These are phyloP conservation scores for Paramecium tetraurelia DNA, from an alignment of 73 alveolate species.

Conservation along the genomic window DNA sequence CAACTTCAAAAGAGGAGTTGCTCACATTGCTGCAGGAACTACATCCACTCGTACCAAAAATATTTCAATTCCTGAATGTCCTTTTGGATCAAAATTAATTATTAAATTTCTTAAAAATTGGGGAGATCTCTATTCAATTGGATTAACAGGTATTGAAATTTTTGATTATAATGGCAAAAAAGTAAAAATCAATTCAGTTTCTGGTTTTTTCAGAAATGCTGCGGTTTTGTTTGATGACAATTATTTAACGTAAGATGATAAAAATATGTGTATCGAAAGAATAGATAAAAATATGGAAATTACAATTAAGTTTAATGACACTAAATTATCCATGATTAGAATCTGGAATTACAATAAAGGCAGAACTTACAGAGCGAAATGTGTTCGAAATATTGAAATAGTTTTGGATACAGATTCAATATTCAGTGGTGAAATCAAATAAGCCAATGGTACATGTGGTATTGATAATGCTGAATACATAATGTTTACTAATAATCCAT, in stretches of 20 bases:
- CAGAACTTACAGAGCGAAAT: conserved; percentile 82
- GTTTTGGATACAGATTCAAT: conserved; percentile 66
- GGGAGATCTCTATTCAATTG: conserved; percentile 81
- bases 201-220: conserved; percentile 65
- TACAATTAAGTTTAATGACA: background rate
- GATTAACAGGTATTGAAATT: conserved; percentile 76
- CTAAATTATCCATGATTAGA: conserved; percentile 75
- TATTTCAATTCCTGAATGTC: conserved; percentile 69
- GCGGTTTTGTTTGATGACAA: conserved; percentile 72
- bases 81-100: conserved; percentile 63
- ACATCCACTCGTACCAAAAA: background rate
- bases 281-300: conserved; percentile 8
- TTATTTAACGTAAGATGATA: conserved; percentile 67
- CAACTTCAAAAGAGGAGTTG: conserved; percentile 36
- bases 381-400: conserved; percentile 72
- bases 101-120: conserved; percentile 66
- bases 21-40: conserved; percentile 45
- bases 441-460: conserved; percentile 78
- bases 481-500: conserved; percentile 73
- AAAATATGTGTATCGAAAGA: conserved; percentile 76
- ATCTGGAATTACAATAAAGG: conserved; percentile 89
- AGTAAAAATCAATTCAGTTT: conserved; percentile 4
- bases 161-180: conserved; percentile 68
- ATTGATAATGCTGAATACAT: conserved; percentile 73
- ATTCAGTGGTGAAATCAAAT: conserved; percentile 77